phyloP scores from a whole-genome alignment of 1,284 basidiomycete species.

The Leccinum pachyderme region DNA sequence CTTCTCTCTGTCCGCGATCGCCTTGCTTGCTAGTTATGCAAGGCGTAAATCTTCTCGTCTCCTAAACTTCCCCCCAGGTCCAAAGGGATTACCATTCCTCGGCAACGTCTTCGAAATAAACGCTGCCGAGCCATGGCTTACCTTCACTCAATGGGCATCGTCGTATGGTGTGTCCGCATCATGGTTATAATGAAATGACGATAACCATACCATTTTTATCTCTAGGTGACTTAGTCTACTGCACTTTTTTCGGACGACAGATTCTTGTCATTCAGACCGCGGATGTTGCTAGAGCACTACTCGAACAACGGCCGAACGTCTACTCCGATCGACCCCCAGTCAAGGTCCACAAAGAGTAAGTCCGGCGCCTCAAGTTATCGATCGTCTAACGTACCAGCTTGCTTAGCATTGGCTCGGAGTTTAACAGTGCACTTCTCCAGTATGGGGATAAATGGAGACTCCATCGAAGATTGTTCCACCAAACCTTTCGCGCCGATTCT shows the following conservation, averaged over 20 bases:
- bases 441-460: constrained; percentile 34
- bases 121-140: constrained; percentile 27
- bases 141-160: constrained; percentile 31
- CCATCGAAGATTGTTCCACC: constrained; percentile 34
- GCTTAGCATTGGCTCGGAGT: constrained; percentile 28
- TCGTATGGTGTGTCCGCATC: constrained; percentile 24
- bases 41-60: constrained; percentile 9
- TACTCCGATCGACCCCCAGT: constrained; percentile 38
- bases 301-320: constrained; percentile 34
- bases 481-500: constrained; percentile 32
- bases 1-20: constrained; percentile 8
- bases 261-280: constrained; percentile 33
- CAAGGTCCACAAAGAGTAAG: constrained; percentile 21
- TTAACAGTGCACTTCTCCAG: constrained; percentile 31
- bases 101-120: constrained; percentile 30
- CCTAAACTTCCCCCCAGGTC: constrained; percentile 28
- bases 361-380: neutral
- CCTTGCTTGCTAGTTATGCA: constrained; percentile 10
- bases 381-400: constrained; percentile 1
- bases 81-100: constrained; percentile 30
- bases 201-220: constrained; percentile 7
- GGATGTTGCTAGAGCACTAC: constrained; percentile 32
- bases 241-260: constrained; percentile 25
- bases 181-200: neutral
- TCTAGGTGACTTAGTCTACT: constrained; percentile 28